Evolutionary conservation across 176 grass and related monocot species (phyloP).

Genomic region (Juncus inflexus): DNA sequence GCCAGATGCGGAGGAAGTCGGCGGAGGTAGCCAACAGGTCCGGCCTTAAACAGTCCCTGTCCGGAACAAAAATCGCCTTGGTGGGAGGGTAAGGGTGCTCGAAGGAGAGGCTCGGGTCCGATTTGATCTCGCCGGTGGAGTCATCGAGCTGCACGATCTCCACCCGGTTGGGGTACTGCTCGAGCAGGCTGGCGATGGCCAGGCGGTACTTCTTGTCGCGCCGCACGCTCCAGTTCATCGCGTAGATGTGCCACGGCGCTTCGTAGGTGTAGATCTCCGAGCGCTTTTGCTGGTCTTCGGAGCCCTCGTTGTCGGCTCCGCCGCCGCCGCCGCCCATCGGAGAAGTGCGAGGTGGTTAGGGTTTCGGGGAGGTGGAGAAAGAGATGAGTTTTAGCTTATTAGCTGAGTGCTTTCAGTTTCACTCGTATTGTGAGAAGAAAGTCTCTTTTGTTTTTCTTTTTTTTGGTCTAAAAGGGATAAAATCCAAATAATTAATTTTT

Average conservation of each 20-base stretch:
- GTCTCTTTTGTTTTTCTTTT: too few species aligned
- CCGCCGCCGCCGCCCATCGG: conserved; percentile 29
- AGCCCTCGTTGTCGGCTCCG: conserved; percentile 34
- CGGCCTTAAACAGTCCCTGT: conserved; percentile 74
- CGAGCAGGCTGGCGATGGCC: conserved; percentile 82
- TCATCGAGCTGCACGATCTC: conserved; percentile 98
- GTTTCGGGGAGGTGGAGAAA: conserved; percentile 5
- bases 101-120: conserved; percentile 75
- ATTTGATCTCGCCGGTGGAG: conserved; percentile 75
- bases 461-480: too few species aligned
- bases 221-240: conserved; percentile 99
- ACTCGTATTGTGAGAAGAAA: neutral
- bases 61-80: conserved; percentile 93
- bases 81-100: conserved; percentile 93
- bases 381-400: neutral
- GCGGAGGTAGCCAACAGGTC: conserved; percentile 99
- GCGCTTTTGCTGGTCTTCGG: conserved; percentile 72
- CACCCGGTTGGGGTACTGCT: conserved; percentile 67
- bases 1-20: conserved; percentile 98
- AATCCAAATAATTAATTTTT: too few species aligned
- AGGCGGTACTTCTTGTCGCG: conserved; percentile 97
- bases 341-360: conserved; percentile 2
- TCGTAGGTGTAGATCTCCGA: conserved; percentile 99
- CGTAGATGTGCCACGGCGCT: conserved; percentile 92
- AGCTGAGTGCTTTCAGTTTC: neutral